These are phyloP conservation scores for Kurtzmaniella quercitrusa DNA, from an alignment of 1,139 yeast species.

Conservation along the genomic window DNA sequence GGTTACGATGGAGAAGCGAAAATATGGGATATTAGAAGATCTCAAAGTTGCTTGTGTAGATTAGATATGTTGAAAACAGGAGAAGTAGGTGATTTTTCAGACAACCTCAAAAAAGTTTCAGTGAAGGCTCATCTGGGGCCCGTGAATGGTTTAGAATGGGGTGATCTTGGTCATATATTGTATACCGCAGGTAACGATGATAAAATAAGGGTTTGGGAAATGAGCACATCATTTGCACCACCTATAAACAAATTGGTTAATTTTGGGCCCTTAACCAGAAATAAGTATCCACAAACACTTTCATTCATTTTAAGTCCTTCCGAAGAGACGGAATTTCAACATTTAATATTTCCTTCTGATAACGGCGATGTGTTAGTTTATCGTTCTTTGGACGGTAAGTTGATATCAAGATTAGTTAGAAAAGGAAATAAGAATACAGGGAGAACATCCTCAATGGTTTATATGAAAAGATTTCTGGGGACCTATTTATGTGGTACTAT, in stretches of 20 bases:
- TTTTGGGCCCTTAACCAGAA: constrained; percentile 75
- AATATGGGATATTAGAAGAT: constrained; percentile 73
- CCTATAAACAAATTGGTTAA: constrained; percentile 61
- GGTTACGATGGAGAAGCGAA: constrained; percentile 69
- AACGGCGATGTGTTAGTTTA: constrained; percentile 71
- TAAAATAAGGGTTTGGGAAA: constrained; percentile 71
- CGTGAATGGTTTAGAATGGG: constrained; percentile 74
- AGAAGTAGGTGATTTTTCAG: constrained; percentile 12
- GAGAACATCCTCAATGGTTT: constrained; percentile 48
- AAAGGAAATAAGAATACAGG: constrained; percentile 27
- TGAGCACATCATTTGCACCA: constrained; percentile 41
- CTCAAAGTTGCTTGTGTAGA: constrained; percentile 59
- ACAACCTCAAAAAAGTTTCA: constrained; percentile 29
- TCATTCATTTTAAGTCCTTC: constrained; percentile 43
- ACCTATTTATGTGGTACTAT: constrained; percentile 50
- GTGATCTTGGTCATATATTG: constrained; percentile 54
- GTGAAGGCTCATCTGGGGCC: constrained; percentile 70
- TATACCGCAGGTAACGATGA: constrained; percentile 75
- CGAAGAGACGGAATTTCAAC: constrained; percentile 48
- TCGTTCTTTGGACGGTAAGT: constrained; percentile 59
- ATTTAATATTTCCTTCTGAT: constrained; percentile 70
- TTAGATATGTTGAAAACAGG: constrained; percentile 49
- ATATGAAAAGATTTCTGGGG: constrained; percentile 41
- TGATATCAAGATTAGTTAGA: constrained; percentile 48
- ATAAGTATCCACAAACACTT: constrained; percentile 50